Conservation (phyloP, 2,329 filamentous ascomycete genomes). For the Fusarium tupiense region DNA sequence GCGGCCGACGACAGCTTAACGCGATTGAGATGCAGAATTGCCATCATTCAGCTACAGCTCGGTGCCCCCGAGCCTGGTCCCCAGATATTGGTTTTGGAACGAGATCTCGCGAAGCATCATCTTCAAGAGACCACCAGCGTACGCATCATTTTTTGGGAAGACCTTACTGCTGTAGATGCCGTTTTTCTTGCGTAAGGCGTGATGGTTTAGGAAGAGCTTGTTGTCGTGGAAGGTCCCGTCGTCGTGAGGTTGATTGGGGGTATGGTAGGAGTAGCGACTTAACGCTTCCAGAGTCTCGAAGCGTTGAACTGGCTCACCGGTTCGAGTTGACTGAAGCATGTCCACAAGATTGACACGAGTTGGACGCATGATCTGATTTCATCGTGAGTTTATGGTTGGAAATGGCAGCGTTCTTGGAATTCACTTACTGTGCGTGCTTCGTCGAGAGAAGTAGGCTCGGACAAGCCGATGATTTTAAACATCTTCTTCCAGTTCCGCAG, state of each 20-base stretch:
- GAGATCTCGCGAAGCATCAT: constrained; percentile 24
- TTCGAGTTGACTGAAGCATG: not conserved
- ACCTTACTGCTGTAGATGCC: too few relatives aligned
- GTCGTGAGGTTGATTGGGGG: too few relatives aligned
- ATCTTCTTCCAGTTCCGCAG: constrained; percentile 18
- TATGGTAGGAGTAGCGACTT: too few relatives aligned
- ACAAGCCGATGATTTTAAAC: constrained; percentile 9
- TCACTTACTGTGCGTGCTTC: constrained; percentile 11
- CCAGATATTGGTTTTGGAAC: not conserved
- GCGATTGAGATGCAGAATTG: too few relatives aligned
- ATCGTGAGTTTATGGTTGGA: not conserved
- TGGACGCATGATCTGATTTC: not conserved
- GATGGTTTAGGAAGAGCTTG: not conserved
- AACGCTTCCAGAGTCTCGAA: not conserved
- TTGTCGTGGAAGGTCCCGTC: too few relatives aligned
- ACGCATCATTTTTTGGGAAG: too few relatives aligned
- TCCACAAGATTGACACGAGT: constrained; percentile 6
- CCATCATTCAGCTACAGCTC: too few relatives aligned
- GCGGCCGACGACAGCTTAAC: too few relatives aligned
- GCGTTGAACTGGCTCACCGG: not conserved
- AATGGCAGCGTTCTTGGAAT: accelerated
- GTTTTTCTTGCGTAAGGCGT: too few relatives aligned
- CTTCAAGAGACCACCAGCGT: not conserved
- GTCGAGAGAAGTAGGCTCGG: not conserved
- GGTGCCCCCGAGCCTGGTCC: too few relatives aligned